Base-by-base conservation (phyloP, 1,284 basidiomycete genomes). In the Rhizoctonia solani region DNA sequence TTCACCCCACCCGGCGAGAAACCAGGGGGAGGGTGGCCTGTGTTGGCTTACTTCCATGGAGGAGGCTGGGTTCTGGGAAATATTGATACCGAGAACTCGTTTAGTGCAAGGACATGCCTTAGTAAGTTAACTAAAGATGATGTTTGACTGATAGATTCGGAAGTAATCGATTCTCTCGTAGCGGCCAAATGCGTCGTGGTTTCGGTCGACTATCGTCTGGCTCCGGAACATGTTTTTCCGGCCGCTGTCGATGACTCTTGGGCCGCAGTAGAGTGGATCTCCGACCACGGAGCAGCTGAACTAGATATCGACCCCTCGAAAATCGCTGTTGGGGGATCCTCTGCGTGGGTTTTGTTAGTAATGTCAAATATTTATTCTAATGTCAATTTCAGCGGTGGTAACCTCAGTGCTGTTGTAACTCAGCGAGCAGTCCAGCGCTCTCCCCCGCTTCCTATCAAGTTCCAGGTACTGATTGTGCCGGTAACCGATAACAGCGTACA, bases 181-280 rank as follows among this genome's bases (percentile, higher is more conserved):
- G 32, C 37, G 76, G n/a, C n/a, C n/a, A n/a, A n/a, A n/a, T n/a
- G n/a, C n/a, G 75, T 85, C 0, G 85, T 87, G 1, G 77, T 89
- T 6, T 85, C 85, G 3, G 86, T 91, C 21, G 85, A 87, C 71
- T 91, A 92, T 74, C 84, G 89, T 3, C 81, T 92, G 6, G 88
- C 86, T 0, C 90, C 90, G 0, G 90, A 93, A 72, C 71, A 87
- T 59, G 82, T 82, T 3, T 92, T 89, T 72, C 91, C 90, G 1
- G 84, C 86, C 1, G 89, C 89, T 0, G 84, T 90, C 0, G 84
- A 90, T 46, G 90, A 93, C 72, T 84, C 87, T 0, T 77, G 88
- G 41, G 86, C 88, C 46, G 79, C 87, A 1, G 77, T 92, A 3
- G 75, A 83, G 54, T 92, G 88, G 85, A 82, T 88, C 1, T 72